A percentile compares a stretch with the other conserved stretches of the same genome.
phyloP scores from a whole-genome alignment of 441 rosid genomes.

The Isatis lusitanica region DNA sequence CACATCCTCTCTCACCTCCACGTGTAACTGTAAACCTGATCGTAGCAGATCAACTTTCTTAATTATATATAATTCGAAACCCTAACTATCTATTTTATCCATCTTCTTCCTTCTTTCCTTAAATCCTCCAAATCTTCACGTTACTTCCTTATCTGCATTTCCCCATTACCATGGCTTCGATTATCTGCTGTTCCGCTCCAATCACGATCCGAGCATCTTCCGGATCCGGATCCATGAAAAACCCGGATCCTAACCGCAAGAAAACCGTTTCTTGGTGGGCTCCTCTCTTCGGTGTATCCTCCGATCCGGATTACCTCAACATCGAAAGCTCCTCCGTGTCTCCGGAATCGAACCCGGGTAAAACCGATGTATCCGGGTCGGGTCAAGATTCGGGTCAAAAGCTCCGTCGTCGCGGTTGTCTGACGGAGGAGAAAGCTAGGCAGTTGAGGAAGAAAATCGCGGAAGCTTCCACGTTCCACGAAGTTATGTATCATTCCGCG shows the following conservation, averaged over 20 bases:
- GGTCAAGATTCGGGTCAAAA: constrained; percentile 33
- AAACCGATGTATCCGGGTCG: neutral
- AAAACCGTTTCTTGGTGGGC: constrained; percentile 59
- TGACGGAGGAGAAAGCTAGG: constrained; percentile 80
- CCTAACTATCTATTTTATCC: neutral
- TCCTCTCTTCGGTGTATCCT: constrained; percentile 61
- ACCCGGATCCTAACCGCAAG: constrained; percentile 31
- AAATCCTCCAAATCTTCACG: neutral
- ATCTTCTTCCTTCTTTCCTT: neutral
- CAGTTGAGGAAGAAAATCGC: constrained; percentile 61
- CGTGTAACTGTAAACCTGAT: neutral
- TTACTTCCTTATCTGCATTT: neutral
- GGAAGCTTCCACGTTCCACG: constrained; percentile 54
- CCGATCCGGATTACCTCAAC: constrained; percentile 56
- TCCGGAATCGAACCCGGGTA: neutral
- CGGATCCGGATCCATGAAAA: constrained; percentile 16
- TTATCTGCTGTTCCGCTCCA: constrained; percentile 35
- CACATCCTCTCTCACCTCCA: neutral
- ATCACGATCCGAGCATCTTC: constrained; percentile 47
- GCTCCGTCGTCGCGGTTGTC: constrained; percentile 49
- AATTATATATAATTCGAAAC: neutral
- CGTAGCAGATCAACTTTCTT: neutral
- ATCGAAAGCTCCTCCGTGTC: neutral
- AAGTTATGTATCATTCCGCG: constrained; percentile 74
- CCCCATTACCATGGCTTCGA: constrained; percentile 44